Evolutionary conservation across 2,329 filamentous ascomycete species (phyloP).

Genomic region (Curvularia hawaiiensis): DNA sequence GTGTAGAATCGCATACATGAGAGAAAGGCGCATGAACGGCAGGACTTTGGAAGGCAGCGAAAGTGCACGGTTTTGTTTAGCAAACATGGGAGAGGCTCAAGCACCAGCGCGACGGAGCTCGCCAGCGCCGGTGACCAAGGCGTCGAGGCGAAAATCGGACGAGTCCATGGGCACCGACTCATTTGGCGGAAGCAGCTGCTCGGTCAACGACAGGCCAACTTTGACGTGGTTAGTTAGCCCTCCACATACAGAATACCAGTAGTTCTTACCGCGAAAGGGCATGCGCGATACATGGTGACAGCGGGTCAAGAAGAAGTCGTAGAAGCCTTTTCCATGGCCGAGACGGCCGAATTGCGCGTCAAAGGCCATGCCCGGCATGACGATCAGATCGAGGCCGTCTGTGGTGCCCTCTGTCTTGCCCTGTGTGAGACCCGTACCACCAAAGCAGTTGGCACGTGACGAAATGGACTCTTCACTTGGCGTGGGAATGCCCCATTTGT

Average conservation of each 20-base stretch:
- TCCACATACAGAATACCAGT: conserved; percentile 34
- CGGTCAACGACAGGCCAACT: conserved; percentile 82
- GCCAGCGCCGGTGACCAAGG: conserved; percentile 75
- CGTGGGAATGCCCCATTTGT: conserved; percentile 96
- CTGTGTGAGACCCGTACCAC: conserved; percentile 58
- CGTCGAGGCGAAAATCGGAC: conserved; percentile 81
- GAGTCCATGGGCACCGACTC: conserved; percentile 74
- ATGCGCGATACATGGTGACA: conserved; percentile 63
- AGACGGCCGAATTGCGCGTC: conserved; percentile 76
- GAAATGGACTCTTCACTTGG: conserved; percentile 69
- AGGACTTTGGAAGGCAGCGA: conserved; percentile 4
- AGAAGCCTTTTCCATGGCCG: conserved; percentile 95
- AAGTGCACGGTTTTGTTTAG: conserved; percentile 3
- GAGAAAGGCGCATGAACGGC: conserved; percentile 11
- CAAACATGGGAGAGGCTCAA: conserved; percentile 12
- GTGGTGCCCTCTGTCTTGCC: conserved; percentile 41
- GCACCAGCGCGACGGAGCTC: conserved; percentile 43
- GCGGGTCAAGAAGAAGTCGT: conserved; percentile 87
- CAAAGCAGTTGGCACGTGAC: conserved; percentile 74
- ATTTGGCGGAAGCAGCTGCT: conserved; percentile 75
- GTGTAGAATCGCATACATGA: conserved; percentile 10
- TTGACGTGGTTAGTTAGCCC: conserved; percentile 45
- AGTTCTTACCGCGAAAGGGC: conserved; percentile 64
- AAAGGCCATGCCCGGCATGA: conserved; percentile 94
- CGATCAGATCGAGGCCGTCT: conserved; percentile 75